phyloP scores from a whole-genome alignment of 768 basidiomycete species.

The Amanita jacksonii region DNA sequence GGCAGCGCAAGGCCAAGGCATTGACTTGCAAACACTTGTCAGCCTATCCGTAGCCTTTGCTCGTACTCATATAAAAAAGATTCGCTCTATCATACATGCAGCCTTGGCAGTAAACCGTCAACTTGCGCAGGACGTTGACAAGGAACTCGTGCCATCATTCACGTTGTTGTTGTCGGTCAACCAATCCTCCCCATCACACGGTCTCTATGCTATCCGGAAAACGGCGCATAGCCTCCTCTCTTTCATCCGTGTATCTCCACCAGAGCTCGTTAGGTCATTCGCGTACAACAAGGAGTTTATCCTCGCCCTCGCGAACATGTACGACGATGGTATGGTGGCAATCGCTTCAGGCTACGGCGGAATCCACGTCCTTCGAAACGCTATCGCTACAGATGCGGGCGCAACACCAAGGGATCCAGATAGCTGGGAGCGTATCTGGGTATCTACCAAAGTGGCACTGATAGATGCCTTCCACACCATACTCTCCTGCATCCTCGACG shows the following conservation, averaged over 20 bases:
- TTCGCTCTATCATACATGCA: slow-evolving; percentile 34
- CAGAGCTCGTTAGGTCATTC: slow-evolving; percentile 41
- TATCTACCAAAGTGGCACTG: slow-evolving; percentile 64
- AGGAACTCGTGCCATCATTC: slow-evolving; percentile 50
- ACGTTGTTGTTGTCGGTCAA: slow-evolving; percentile 36
- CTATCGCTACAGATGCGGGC: background rate
- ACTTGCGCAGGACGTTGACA: slow-evolving; percentile 23
- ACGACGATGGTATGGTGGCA: slow-evolving; percentile 46
- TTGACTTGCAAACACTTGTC: slow-evolving; percentile 47
- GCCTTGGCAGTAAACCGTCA: slow-evolving; percentile 26
- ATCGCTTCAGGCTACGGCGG: slow-evolving; percentile 59
- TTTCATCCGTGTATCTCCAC: slow-evolving; percentile 43
- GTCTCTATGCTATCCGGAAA: slow-evolving; percentile 59
- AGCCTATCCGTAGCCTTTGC: slow-evolving; percentile 56
- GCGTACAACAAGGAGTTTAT: slow-evolving; percentile 42
- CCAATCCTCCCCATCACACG: slow-evolving; percentile 28
- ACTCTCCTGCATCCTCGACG: slow-evolving; percentile 37
- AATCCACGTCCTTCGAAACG: slow-evolving; percentile 17
- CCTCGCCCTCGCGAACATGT: slow-evolving; percentile 46
- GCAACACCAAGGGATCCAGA: slow-evolving; percentile 28
- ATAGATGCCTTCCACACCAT: slow-evolving; percentile 62
- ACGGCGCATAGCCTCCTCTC: slow-evolving; percentile 44
- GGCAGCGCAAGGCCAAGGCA: slow-evolving; percentile 18
- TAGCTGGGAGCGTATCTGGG: slow-evolving; percentile 65
- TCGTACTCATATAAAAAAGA: slow-evolving; percentile 29